These are phyloP conservation scores for Prunus davidiana DNA, from an alignment of 306 rosid species.

Conservation along the genomic window DNA sequence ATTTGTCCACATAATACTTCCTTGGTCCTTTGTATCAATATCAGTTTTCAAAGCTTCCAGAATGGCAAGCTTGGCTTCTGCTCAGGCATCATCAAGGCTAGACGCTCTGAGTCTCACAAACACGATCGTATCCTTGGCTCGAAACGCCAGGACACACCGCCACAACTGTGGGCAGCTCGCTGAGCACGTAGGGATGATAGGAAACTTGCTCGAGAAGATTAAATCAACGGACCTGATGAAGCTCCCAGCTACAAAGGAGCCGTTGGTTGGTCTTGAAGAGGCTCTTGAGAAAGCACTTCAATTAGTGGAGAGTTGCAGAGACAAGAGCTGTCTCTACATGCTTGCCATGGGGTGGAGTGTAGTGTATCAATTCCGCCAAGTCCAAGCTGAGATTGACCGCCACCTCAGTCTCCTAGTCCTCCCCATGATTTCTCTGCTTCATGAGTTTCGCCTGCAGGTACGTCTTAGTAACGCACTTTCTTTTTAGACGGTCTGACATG, in stretches of 20 bases:
- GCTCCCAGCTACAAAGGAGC: constrained; percentile 31
- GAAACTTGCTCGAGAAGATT: constrained; percentile 28
- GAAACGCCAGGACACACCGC: constrained; percentile 28
- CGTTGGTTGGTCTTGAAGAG: constrained; percentile 33
- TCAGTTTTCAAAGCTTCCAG: neutral
- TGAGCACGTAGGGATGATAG: constrained; percentile 31
- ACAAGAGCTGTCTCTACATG: constrained; percentile 38
- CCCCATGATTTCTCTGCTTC: constrained; percentile 36
- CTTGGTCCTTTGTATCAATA: neutral
- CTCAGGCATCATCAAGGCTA: neutral
- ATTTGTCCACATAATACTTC: too few species aligned
- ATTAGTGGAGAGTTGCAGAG: constrained; percentile 36
- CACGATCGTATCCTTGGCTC: constrained; percentile 25
- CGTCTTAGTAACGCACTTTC: neutral
- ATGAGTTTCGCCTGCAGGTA: constrained; percentile 37
- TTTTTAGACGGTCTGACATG: neutral
- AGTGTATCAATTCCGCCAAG: constrained; percentile 37
- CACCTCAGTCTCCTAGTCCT: constrained; percentile 29
- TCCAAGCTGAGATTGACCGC: constrained; percentile 38
- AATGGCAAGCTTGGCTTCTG: neutral
- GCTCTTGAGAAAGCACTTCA: constrained; percentile 23
- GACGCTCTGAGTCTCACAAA: neutral
- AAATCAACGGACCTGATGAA: constrained; percentile 25
- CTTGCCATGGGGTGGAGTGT: constrained; percentile 43
- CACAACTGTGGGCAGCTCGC: constrained; percentile 34